Conservation (phyloP, 345 rosid species). For the Combretum micranthum region DNA sequence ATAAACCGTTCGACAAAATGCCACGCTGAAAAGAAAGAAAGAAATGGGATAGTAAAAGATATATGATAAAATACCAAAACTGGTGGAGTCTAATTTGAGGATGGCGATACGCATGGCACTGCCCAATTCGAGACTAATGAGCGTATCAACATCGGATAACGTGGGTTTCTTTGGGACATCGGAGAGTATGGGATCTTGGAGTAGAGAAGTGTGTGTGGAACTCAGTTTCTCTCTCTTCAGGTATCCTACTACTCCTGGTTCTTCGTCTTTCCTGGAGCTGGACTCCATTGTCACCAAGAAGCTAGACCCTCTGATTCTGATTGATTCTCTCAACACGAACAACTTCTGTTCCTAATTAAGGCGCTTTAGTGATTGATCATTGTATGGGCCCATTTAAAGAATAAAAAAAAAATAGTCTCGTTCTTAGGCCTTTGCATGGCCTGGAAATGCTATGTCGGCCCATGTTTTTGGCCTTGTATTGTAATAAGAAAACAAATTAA, state of each 20-base stretch:
- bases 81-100: slow-evolving; percentile 62
- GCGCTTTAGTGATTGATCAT: too few species aligned
- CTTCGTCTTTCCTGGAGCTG: slow-evolving; percentile 27
- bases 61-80: slow-evolving; percentile 37
- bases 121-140: slow-evolving; percentile 77
- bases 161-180: slow-evolving; percentile 75
- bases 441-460: too few species aligned
- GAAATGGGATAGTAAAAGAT: too few species aligned
- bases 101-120: slow-evolving; percentile 91
- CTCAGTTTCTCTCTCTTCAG: slow-evolving; percentile 56
- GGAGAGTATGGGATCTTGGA: slow-evolving; percentile 70
- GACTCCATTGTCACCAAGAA: slow-evolving; percentile 21
- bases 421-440: too few species aligned
- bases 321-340: too few species aligned
- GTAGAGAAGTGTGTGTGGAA: slow-evolving; percentile 62
- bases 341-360: too few species aligned
- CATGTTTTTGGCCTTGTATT: too few species aligned
- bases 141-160: slow-evolving; percentile 70
- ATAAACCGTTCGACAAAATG: slow-evolving; percentile 32
- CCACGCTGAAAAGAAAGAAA: not conserved
- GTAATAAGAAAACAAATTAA: too few species aligned
- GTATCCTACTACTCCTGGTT: slow-evolving; percentile 31
- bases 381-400: too few species aligned
- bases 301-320: too few species aligned
- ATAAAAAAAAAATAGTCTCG: too few species aligned